Evolutionary conservation across 2,329 filamentous ascomycete genomes (phyloP).

Genomic region (Harringtonia aguacate): DNA sequence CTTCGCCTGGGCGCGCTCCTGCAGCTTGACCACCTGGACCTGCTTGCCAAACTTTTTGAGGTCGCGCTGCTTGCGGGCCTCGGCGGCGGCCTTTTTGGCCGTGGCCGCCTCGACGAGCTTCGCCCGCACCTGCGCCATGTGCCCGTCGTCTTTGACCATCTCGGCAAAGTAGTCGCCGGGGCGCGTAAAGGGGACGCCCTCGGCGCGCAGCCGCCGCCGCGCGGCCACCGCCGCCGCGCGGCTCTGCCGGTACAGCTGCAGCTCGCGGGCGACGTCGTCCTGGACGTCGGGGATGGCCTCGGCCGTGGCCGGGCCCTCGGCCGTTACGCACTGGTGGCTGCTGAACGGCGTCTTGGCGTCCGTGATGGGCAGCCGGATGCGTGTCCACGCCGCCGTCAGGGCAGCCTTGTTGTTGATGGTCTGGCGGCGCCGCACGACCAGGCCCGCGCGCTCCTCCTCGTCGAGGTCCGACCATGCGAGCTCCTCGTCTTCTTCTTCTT

Average conservation of each 20-base stretch:
- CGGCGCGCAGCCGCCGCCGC: constrained; percentile 64
- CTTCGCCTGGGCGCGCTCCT: constrained; percentile 90
- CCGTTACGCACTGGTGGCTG: constrained; percentile 68
- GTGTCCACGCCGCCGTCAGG: constrained; percentile 67
- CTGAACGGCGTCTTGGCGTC: constrained; percentile 56
- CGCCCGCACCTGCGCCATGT: constrained; percentile 94
- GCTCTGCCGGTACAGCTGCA: constrained; percentile 86
- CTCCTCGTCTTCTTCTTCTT: constrained; percentile 59
- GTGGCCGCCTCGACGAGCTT: constrained; percentile 90
- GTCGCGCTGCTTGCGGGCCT: constrained; percentile 85
- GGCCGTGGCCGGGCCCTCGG: constrained; percentile 49
- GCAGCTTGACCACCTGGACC: constrained; percentile 90
- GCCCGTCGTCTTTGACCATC: constrained; percentile 97
- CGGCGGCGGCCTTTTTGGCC: constrained; percentile 80
- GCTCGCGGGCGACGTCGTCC: constrained; percentile 85
- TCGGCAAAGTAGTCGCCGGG: constrained; percentile 96
- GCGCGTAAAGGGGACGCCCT: constrained; percentile 76
- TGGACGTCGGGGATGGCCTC: constrained; percentile 68
- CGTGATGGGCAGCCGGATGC: constrained; percentile 57
- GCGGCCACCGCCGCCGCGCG: constrained; percentile 67
- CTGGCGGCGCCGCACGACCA: constrained; percentile 81
- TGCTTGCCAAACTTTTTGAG: constrained; percentile 99
- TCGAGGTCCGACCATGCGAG: constrained; percentile 77
- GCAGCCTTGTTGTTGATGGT: constrained; percentile 96
- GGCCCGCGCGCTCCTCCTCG: constrained; percentile 67